Base-by-base conservation (phyloP, 208 protist species). In the Phytomonas sp. region DNA sequence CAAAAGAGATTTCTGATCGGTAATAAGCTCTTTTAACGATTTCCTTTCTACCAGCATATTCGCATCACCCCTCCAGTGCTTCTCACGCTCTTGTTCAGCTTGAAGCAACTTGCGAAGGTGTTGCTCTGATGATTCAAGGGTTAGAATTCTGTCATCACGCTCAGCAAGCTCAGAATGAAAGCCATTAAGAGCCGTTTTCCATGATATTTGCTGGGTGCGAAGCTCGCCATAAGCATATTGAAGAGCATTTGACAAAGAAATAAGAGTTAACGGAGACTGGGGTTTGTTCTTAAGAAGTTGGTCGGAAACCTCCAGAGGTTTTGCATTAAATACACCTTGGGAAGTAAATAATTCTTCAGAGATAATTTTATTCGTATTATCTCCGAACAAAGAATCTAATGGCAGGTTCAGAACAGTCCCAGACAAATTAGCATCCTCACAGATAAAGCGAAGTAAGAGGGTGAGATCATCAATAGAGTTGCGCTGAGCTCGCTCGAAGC, bases 1-100 rank as follows among this genome's bases (percentile, higher is more conserved):
- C 33, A 92, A 45, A 5, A 88, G 74, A 0, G 73, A 70, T 19
- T 92, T 77, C 40, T 89, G 84, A 14, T 78, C 80, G 8, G 82
- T 76, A 29, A 89, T 75, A 12, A 92, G 71, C n/a, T 66, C 79
- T 26, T 80, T 81, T 71, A 92, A 79, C 12, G 82, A 80, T 23
- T 79, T 82, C 30, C 75, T 70, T 12, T 83, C 76, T 56, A 73
- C 75, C 5, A 89, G 67, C 26, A 70, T 65, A 30, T 76, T 72
- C 59, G 83, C 60, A n/a, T 87, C 77, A 31, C 30, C 60, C 37
- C 40, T 71, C 70, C 78, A 81, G 78, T 80, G 70, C 56, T 79
- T 52, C 63, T 74, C 74, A 52, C 77, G 65, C 23, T 77, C 76
- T 29, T 60, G 72, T 75, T 75, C 74, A 10, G 72, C 69, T 26